Evolutionary conservation across 805 yeast species (phyloP).

Genomic region (Myxozyma kluyveri): DNA sequence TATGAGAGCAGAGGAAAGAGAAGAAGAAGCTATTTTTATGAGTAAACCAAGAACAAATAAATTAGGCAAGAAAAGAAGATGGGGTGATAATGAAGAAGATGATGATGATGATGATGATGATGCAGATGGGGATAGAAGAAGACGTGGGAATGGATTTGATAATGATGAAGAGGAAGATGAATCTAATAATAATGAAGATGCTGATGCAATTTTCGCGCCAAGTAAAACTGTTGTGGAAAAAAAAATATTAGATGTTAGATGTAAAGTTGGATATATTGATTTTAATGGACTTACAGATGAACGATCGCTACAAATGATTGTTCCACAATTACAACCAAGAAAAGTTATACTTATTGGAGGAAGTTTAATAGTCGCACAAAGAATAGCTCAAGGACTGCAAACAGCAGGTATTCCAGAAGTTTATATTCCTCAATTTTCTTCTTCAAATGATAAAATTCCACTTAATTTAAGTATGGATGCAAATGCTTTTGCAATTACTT

Average conservation of each 20-base stretch:
- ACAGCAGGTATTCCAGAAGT: slow-evolving; percentile 33
- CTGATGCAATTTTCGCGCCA: slow-evolving; percentile 6
- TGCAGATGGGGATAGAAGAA: no score
- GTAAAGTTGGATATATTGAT: slow-evolving; percentile 75
- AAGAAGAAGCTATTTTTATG: slow-evolving; percentile 29
- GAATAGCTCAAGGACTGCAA: slow-evolving; percentile 25
- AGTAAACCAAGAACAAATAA: slow-evolving; percentile 33
- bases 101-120: slow-evolving; percentile 25
- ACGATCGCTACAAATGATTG: slow-evolving; percentile 73
- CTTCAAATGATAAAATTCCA: slow-evolving; percentile 21
- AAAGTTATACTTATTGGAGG: slow-evolving; percentile 59
- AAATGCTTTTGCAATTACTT: slow-evolving; percentile 56
- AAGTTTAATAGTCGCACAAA: slow-evolving; percentile 12
- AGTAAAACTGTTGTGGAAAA: slow-evolving; percentile 31
- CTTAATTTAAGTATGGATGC: slow-evolving; percentile 47
- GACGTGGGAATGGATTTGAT: no score
- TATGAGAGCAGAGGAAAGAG: slow-evolving; percentile 48
- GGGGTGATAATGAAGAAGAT: slow-evolving; percentile 36
- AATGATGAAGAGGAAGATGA: neutral
- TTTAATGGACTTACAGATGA: slow-evolving; percentile 80
- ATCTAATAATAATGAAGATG: neutral
- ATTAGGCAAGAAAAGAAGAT: slow-evolving; percentile 40
- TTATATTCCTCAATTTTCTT: slow-evolving; percentile 20
- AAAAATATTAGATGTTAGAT: slow-evolving; percentile 51
- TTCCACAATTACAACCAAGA: slow-evolving; percentile 75